A percentile compares a stretch with the other conserved stretches of the same genome.
Conservation (phyloP, 75 land plant genomes). For the Picea sitchensis region DNA sequence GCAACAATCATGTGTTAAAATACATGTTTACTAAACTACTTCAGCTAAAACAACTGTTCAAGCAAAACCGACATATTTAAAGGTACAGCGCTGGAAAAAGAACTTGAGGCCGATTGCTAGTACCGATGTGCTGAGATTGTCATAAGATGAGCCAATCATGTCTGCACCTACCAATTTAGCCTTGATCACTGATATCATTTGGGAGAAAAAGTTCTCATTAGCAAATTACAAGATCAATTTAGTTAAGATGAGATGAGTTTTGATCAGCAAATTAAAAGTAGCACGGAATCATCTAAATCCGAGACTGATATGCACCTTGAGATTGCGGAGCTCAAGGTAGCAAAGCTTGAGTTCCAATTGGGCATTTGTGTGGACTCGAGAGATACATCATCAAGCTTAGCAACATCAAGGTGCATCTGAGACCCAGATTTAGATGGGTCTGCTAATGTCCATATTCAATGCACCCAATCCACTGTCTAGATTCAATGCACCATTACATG, state of each 20-base stretch:
- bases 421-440: no score
- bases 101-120: no score
- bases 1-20: no score
- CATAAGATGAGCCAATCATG: background rate
- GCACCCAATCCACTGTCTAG: no score
- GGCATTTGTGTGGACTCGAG: no score
- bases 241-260: background rate
- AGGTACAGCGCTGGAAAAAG: background rate
- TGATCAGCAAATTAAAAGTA: conserved; percentile 1
- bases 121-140: background rate
- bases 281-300: background rate
- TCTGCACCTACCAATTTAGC: background rate
- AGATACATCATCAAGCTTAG: no score
- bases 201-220: conserved; percentile 4
- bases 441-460: no score
- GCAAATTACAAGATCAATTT: background rate
- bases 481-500: no score
- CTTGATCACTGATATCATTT: background rate
- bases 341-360: no score
- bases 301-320: no score
- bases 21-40: background rate
- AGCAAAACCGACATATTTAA: background rate
- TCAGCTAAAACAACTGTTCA: background rate
- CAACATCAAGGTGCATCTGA: no score
- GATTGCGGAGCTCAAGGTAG: no score